Conservation (phyloP, 129 eudicot genomes). For the Calendula officinalis region DNA sequence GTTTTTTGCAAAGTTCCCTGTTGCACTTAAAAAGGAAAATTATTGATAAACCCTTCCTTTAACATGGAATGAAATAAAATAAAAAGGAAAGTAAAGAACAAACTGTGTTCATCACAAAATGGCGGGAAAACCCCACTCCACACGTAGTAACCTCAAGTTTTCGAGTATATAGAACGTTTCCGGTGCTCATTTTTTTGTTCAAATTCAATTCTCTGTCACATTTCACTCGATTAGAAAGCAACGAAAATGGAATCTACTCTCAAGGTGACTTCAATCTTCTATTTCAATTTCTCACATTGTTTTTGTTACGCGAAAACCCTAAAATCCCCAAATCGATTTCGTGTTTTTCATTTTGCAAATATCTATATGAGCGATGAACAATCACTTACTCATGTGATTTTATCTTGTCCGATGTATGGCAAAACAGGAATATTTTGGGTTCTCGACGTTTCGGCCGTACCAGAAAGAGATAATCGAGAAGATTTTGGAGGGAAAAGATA, state of each 20-base stretch:
- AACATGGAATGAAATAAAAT: no score
- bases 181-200: not conserved
- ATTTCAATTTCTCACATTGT: not conserved
- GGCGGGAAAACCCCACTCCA: constrained; percentile 27
- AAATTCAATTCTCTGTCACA: constrained; percentile 3
- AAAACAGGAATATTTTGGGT: constrained; percentile 71
- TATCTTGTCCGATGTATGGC: not conserved
- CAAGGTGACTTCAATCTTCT: constrained; percentile 20
- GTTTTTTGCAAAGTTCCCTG: no score
- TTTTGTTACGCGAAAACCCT: constrained; percentile 22
- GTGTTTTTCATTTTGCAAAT: not conserved
- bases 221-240: not conserved
- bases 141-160: constrained; percentile 11
- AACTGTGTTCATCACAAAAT: not conserved
- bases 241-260: constrained; percentile 28
- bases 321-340: constrained; percentile 5
- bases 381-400: not conserved
- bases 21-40: no score
- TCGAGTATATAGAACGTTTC: constrained; percentile 9
- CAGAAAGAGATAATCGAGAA: constrained; percentile 72
- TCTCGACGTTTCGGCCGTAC: constrained; percentile 65
- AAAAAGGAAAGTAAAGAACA: no score
- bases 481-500: constrained; percentile 67
- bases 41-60: no score
- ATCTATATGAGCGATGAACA: not conserved